These are phyloP conservation scores for Rosa persica DNA, from an alignment of 306 rosid genomes.

Conservation along the genomic window DNA sequence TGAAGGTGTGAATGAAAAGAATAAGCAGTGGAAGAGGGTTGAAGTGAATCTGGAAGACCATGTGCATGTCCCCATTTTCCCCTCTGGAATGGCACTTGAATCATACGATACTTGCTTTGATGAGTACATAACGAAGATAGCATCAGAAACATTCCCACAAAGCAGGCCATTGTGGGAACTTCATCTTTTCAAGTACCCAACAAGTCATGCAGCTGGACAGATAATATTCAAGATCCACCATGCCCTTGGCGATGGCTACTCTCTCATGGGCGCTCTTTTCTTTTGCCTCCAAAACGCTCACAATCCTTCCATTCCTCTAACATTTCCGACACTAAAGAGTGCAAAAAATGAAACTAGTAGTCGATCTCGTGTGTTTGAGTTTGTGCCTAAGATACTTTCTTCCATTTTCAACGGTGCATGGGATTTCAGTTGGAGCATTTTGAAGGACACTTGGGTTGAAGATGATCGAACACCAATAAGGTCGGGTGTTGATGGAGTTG, in stretches of 20 bases:
- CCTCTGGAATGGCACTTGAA: slow-evolving; percentile 22
- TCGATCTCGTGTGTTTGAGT: neutral
- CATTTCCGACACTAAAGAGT: neutral
- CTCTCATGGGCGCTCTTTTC: slow-evolving; percentile 1
- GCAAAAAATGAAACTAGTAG: neutral
- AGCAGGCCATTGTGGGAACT: neutral
- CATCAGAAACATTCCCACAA: slow-evolving; percentile 23
- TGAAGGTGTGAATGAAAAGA: slow-evolving; percentile 20
- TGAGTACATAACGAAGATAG: slow-evolving; percentile 39
- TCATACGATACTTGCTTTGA: slow-evolving; percentile 25
- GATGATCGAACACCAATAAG: slow-evolving; percentile 16
- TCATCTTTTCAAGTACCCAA: neutral
- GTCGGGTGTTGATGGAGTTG: slow-evolving; percentile 7
- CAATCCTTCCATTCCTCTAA: neutral
- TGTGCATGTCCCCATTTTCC: slow-evolving; percentile 32
- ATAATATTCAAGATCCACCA: slow-evolving; percentile 10
- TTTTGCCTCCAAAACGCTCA: neutral
- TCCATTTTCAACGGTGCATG: neutral
- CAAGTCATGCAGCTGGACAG: neutral
- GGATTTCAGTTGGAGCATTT: slow-evolving; percentile 12
- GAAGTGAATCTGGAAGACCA: slow-evolving; percentile 51
- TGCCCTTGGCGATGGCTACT: slow-evolving; percentile 13
- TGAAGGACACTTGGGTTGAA: neutral
- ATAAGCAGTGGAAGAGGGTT: slow-evolving; percentile 51
- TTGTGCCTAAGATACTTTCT: neutral